These are phyloP conservation scores for Dactylonectria estremocensis DNA, from an alignment of 2,329 filamentous ascomycete species.

Conservation along the genomic window DNA sequence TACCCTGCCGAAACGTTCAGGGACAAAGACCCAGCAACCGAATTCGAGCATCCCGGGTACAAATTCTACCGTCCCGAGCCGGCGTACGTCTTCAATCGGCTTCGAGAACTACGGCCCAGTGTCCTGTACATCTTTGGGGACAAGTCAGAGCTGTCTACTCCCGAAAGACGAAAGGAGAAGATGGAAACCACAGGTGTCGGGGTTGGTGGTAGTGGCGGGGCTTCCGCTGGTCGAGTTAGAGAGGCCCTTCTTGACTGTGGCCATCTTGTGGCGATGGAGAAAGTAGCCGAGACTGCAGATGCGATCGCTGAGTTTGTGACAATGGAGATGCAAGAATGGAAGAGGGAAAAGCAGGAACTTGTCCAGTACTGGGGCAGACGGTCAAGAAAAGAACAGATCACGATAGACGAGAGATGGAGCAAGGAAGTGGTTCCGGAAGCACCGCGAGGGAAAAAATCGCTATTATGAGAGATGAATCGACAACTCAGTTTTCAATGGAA, in stretches of 20 bases:
- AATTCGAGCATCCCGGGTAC: conserved; percentile 7
- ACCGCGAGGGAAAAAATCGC: no score
- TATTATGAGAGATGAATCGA: no score
- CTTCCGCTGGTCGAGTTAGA: background rate
- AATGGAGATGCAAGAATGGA: background rate
- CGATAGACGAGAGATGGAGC: no score
- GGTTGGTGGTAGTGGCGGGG: conserved; percentile 5
- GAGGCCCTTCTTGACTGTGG: background rate
- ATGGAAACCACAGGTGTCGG: conserved; percentile 8
- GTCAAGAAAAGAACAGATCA: no score
- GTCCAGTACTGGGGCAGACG: background rate
- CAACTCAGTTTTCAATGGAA: no score
- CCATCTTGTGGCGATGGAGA: conserved; percentile 11
- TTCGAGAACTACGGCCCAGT: conserved; percentile 12
- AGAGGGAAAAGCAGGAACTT: background rate
- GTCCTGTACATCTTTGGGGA: conserved; percentile 17
- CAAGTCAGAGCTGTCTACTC: background rate
- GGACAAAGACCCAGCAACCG: background rate
- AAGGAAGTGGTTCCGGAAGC: no score
- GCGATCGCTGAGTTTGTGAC: background rate
- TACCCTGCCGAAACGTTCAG: background rate
- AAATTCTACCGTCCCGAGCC: conserved; percentile 17
- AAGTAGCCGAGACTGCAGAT: background rate
- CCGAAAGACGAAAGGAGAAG: background rate
- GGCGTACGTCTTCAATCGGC: background rate